phyloP scores from a whole-genome alignment of 108 stramenopile genomes.

The Conticribra weissflogii region DNA sequence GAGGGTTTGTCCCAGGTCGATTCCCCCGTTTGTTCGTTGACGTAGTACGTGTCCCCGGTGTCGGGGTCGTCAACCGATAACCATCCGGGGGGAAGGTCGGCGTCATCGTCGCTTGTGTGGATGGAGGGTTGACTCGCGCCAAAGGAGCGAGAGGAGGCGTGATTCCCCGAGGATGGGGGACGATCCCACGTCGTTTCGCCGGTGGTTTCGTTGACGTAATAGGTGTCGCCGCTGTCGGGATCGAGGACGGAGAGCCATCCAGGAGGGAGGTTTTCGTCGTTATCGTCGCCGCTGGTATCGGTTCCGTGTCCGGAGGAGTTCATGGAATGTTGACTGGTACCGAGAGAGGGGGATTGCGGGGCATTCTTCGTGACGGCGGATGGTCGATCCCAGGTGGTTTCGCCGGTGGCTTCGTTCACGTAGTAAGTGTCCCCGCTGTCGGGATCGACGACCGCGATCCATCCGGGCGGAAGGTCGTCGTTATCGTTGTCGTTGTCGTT shows the following conservation, averaged over 20 bases:
- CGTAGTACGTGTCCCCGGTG: constrained; percentile 68
- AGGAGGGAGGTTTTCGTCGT: constrained; percentile 9
- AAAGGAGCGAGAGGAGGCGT: too few relatives aligned
- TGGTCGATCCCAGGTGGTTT: constrained; percentile 37
- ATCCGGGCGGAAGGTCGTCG: constrained; percentile 39
- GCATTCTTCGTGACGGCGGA: too few relatives aligned
- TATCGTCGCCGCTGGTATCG: not conserved
- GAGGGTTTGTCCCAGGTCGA: constrained; percentile 45
- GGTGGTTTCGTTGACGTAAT: constrained; percentile 62
- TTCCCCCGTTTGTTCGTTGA: constrained; percentile 75
- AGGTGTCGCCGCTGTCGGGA: constrained; percentile 45
- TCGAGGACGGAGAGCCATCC: constrained; percentile 65
- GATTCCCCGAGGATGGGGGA: not conserved
- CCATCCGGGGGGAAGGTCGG: constrained; percentile 50
- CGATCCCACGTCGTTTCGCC: constrained; percentile 18
- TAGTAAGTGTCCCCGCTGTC: constrained; percentile 53
- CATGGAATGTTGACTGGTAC: too few relatives aligned
- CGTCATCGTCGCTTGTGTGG: not conserved
- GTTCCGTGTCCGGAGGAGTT: not conserved
- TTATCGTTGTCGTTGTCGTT: not conserved
- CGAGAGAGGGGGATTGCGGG: too few relatives aligned
- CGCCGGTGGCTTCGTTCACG: constrained; percentile 39
- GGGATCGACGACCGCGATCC: constrained; percentile 43
- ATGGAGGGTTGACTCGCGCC: too few relatives aligned
- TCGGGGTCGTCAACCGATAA: constrained; percentile 53